Evolutionary conservation across 1,284 basidiomycete genomes (phyloP).

Genomic region (Apiotrichum siamense): DNA sequence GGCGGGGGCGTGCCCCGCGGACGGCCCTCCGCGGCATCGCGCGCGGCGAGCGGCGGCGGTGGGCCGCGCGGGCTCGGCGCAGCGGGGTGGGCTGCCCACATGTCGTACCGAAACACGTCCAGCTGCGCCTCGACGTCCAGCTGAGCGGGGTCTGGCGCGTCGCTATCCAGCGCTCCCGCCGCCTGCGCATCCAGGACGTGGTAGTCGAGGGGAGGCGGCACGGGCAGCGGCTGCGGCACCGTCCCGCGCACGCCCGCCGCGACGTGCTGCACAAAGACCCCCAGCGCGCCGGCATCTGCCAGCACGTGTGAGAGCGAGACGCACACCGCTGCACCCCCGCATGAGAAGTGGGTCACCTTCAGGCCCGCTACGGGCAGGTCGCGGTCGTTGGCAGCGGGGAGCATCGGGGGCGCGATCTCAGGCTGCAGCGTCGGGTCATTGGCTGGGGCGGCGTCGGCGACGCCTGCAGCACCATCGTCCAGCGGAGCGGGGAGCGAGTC

Average conservation of each 20-base stretch:
- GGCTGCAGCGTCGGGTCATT: slow-evolving; percentile 9
- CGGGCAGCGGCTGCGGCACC: not conserved
- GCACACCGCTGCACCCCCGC: slow-evolving; percentile 3
- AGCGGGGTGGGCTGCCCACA: slow-evolving; percentile 2
- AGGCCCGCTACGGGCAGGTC: not conserved
- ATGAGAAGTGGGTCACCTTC: slow-evolving; percentile 8
- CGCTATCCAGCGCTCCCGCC: slow-evolving; percentile 2
- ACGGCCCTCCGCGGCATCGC: slow-evolving; percentile 14
- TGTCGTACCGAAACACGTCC: slow-evolving; percentile 16
- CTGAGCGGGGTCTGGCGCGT: not conserved
- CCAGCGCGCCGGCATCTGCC: slow-evolving; percentile 6
- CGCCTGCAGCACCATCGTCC: not conserved
- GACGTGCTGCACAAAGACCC: not conserved
- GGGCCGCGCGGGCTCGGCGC: not conserved
- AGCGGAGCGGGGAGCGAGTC: not conserved
- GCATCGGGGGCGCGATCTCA: not conserved
- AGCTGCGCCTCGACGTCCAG: not conserved
- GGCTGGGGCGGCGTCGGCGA: not conserved
- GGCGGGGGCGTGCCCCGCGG: slow-evolving; percentile 39
- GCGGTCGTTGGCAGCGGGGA: not conserved
- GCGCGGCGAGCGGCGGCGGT: slow-evolving; percentile 1
- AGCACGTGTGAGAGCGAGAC: slow-evolving; percentile 4
- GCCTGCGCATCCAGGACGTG: not conserved
- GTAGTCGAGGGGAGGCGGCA: not conserved
- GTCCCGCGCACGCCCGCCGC: not conserved